phyloP scores from a whole-genome alignment of 2,329 filamentous ascomycete species.

The Metarhizium album region DNA sequence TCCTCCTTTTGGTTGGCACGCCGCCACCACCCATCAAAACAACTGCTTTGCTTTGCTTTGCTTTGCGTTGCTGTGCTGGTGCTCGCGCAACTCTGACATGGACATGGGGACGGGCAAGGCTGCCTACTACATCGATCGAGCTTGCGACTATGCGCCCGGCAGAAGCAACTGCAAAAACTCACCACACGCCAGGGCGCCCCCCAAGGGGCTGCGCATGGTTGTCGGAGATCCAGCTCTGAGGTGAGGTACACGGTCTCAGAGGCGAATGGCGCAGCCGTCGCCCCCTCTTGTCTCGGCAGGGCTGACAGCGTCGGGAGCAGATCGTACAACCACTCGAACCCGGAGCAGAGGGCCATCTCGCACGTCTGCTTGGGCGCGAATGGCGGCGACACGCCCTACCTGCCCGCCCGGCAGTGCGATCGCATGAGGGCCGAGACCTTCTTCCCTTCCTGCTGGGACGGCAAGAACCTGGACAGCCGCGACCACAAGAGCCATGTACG shows the following conservation, averaged over 20 bases:
- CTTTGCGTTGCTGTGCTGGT: not conserved
- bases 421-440: slow-evolving; percentile 42
- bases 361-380: slow-evolving; percentile 41
- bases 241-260: slow-evolving; percentile 3
- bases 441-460: slow-evolving; percentile 55
- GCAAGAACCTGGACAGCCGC: slow-evolving; percentile 39
- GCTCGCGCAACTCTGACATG: not conserved
- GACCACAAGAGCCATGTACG: slow-evolving; percentile 48
- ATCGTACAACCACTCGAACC: slow-evolving; percentile 32
- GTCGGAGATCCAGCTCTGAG: slow-evolving; percentile 45
- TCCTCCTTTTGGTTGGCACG: too few species aligned
- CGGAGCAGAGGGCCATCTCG: slow-evolving; percentile 39
- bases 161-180: slow-evolving; percentile 12
- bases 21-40: too few species aligned
- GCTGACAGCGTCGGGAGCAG: slow-evolving; percentile 3
- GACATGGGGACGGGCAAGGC: slow-evolving; percentile 8
- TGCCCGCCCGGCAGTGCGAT: slow-evolving; percentile 41
- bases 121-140: slow-evolving; percentile 17
- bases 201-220: slow-evolving; percentile 53
- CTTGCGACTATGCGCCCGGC: slow-evolving; percentile 17
- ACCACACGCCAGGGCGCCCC: slow-evolving; percentile 42
- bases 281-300: too few species aligned
- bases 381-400: slow-evolving; percentile 32
- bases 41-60: not conserved
- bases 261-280: not conserved